Percentiles rank a stretch among this genome's conserved stretches.
These are phyloP conservation scores for Geranium incanum DNA, from an alignment of 441 rosid species.

Conservation along the genomic window DNA sequence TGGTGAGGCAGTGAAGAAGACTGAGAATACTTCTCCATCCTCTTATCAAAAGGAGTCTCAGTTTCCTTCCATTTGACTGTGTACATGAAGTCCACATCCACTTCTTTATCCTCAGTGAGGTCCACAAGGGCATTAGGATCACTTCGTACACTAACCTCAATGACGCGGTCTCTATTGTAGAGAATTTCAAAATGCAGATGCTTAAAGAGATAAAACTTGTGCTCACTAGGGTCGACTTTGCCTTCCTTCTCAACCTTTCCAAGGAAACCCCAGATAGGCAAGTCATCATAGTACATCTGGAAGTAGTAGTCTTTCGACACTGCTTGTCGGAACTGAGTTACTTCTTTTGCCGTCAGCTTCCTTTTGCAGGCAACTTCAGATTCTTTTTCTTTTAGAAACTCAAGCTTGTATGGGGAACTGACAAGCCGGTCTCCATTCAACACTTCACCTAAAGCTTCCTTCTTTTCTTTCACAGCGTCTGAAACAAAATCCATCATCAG, in stretches of 20 bases:
- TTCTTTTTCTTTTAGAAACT: neutral
- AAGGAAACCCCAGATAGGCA: neutral
- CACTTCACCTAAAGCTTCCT: neutral
- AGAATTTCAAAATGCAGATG: neutral
- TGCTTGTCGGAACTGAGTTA: neutral
- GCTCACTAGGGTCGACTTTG: neutral
- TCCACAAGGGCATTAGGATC: neutral
- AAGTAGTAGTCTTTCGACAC: neutral
- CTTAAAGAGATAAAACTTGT: neutral
- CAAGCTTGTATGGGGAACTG: neutral
- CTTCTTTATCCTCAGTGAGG: neutral
- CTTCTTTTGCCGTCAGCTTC: neutral
- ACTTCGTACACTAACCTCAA: neutral
- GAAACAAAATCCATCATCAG: neutral
- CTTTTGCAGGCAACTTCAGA: neutral
- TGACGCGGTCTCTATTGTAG: neutral
- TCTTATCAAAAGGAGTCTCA: neutral
- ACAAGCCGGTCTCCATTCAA: neutral
- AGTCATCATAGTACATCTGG: neutral
- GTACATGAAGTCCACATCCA: neutral
- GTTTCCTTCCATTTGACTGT: neutral
- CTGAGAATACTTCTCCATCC: neutral
- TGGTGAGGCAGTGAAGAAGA: neutral
- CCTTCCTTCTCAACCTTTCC: neutral
- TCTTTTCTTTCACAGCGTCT: neutral